Conservation (phyloP, 2,329 filamentous ascomycete genomes). For the Ascomycota sp. region DNA sequence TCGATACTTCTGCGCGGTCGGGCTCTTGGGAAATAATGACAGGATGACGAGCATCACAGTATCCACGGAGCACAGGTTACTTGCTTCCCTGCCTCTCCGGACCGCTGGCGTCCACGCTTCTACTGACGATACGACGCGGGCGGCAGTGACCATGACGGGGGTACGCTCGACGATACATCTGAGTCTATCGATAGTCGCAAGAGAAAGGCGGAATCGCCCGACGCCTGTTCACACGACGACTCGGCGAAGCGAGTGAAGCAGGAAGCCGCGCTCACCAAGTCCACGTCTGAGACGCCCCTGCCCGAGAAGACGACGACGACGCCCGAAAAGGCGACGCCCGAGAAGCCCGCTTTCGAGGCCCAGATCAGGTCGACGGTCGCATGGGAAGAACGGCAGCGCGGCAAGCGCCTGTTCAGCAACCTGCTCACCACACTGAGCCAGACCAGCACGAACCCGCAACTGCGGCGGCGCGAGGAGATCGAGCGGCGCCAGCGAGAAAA, state of each 20-base stretch:
- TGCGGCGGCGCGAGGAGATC: slow-evolving; percentile 57
- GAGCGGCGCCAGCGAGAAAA: slow-evolving; percentile 66
- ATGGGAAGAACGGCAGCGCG: slow-evolving; percentile 71
- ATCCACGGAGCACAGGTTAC: no score
- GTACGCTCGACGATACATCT: background rate
- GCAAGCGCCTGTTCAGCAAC: slow-evolving; percentile 69
- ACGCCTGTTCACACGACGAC: slow-evolving; percentile 4
- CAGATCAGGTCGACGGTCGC: slow-evolving; percentile 6
- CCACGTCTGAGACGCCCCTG: background rate
- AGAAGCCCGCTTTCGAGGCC: no score
- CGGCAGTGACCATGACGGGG: background rate
- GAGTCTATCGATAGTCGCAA: slow-evolving; percentile 7
- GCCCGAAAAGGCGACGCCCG: background rate
- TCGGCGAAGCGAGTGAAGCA: slow-evolving; percentile 7
- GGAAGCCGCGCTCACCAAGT: background rate
- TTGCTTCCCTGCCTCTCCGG: no score
- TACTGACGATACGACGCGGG: no score
- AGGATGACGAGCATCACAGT: no score
- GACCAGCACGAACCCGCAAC: slow-evolving; percentile 39
- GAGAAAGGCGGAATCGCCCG: slow-evolving; percentile 10
- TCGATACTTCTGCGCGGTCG: no score
- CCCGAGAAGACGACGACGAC: background rate
- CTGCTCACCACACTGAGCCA: slow-evolving; percentile 62
- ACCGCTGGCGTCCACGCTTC: no score
- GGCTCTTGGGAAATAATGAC: no score